phyloP scores from a whole-genome alignment of 768 basidiomycete species.

The Kwoniella mangroviensis region DNA sequence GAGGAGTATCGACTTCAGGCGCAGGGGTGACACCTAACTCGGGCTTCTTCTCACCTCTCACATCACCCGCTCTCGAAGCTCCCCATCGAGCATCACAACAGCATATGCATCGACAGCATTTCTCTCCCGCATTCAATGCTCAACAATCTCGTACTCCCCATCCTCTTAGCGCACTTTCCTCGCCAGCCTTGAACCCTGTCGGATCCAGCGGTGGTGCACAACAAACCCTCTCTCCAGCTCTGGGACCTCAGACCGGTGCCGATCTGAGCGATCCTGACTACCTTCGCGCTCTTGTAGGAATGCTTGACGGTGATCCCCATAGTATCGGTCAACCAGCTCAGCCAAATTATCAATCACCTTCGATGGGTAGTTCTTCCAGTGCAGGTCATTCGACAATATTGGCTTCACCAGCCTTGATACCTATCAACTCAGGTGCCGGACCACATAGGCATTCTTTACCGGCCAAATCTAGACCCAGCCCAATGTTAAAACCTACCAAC shows the following conservation, averaged over 20 bases:
- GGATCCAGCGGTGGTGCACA: slow-evolving; percentile 49
- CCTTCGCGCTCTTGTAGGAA: slow-evolving; percentile 40
- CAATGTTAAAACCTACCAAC: slow-evolving; percentile 55
- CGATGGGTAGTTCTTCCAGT: slow-evolving; percentile 17
- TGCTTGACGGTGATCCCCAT: slow-evolving; percentile 29
- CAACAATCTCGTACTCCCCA: slow-evolving; percentile 37
- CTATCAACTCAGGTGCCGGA: slow-evolving; percentile 19
- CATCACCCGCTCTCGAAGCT: slow-evolving; percentile 59
- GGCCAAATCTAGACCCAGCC: slow-evolving; percentile 49
- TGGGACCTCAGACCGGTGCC: slow-evolving; percentile 39
- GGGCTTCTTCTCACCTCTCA: slow-evolving; percentile 59
- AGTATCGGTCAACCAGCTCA: slow-evolving; percentile 15
- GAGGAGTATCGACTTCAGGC: slow-evolving; percentile 46
- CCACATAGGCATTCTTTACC: slow-evolving; percentile 45
- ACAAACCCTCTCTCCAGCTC: slow-evolving; percentile 54
- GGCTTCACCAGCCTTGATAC: slow-evolving; percentile 19
- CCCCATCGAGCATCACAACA: slow-evolving; percentile 18
- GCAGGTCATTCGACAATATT: slow-evolving; percentile 23
- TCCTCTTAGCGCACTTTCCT: slow-evolving; percentile 42
- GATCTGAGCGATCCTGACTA: slow-evolving; percentile 48
- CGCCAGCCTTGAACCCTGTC: slow-evolving; percentile 50
- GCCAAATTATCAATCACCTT: slow-evolving; percentile 18
- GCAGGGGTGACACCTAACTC: slow-evolving; percentile 42
- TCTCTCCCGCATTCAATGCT: slow-evolving; percentile 25
- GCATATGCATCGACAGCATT: slow-evolving; percentile 26